These are phyloP conservation scores for Evernia prunastri DNA, from an alignment of 495 filamentous ascomycete genomes.

Conservation along the genomic window DNA sequence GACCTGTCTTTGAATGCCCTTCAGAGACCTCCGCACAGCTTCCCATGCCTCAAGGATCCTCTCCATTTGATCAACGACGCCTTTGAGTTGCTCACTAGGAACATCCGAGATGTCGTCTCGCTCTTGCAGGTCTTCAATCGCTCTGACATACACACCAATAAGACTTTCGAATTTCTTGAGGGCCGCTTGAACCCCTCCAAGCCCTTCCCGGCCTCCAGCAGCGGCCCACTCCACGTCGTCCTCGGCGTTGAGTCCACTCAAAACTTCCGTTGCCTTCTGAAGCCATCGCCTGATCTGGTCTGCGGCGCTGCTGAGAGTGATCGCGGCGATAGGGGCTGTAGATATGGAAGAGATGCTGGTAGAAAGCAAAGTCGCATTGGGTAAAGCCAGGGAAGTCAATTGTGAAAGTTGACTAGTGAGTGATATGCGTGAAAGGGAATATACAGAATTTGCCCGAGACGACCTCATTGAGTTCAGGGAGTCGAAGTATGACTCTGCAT, in stretches of 20 bases:
- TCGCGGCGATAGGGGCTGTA: constrained; percentile 69
- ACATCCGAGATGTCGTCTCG: constrained; percentile 70
- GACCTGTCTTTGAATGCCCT: constrained; percentile 77
- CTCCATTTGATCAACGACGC: constrained; percentile 81
- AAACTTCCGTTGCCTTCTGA: constrained; percentile 76
- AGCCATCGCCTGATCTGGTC: constrained; percentile 93
- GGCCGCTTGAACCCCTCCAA: constrained; percentile 82
- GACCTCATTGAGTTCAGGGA: constrained; percentile 36
- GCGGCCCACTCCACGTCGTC: constrained; percentile 98
- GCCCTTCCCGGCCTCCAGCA: constrained; percentile 79
- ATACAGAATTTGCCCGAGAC: constrained; percentile 68
- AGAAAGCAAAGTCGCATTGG: constrained; percentile 71
- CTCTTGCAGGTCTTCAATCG: constrained; percentile 80
- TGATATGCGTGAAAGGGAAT: constrained; percentile 79
- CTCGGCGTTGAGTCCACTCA: constrained; percentile 78
- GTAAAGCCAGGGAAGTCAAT: constrained; percentile 76
- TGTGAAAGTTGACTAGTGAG: constrained; percentile 88
- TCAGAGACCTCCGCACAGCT: constrained; percentile 65
- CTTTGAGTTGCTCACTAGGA: constrained; percentile 56
- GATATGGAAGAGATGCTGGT: constrained; percentile 75
- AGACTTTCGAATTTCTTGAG: constrained; percentile 78
- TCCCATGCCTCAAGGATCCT: constrained; percentile 76
- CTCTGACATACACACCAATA: constrained; percentile 80
- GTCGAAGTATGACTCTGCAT: constrained; percentile 48
- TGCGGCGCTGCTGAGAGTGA: constrained; percentile 70